A percentile compares a stretch with the other conserved stretches of the same genome.
Evolutionary conservation across 225 moss, liverwort and hornwort genomes (phyloP).

Genomic region (Polytrichum commune): DNA sequence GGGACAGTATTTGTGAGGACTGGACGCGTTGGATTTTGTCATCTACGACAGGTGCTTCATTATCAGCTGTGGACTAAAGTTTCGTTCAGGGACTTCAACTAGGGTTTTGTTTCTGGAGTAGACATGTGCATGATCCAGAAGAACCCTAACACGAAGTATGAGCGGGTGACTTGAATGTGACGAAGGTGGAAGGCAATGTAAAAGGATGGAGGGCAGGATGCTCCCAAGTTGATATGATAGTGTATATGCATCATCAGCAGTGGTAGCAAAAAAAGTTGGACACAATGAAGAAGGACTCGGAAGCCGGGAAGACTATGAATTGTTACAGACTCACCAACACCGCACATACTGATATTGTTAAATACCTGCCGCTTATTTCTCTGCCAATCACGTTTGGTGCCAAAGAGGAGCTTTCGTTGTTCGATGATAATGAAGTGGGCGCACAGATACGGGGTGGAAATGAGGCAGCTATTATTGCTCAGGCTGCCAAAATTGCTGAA

Average conservation of each 20-base stretch:
- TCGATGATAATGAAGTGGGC: conserved; percentile 56
- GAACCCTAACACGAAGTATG: conserved; percentile 6
- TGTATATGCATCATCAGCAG: conserved; percentile 3
- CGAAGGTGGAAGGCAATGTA: conserved; percentile 12
- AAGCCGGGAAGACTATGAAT: conserved; percentile 48
- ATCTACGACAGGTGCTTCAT: conserved; percentile 2
- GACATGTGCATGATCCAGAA: conserved; percentile 2
- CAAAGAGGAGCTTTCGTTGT: conserved; percentile 47
- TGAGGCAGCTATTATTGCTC: conserved; percentile 49
- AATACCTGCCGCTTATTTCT: conserved; percentile 69
- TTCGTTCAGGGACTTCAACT: conserved; percentile 5
- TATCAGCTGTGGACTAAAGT: conserved; percentile 12
- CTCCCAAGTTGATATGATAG: conserved; percentile 16
- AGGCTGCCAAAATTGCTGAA: conserved; percentile 77
- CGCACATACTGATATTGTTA: conserved; percentile 75
- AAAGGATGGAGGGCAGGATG: conserved; percentile 7
- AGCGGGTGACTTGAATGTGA: conserved; percentile 3
- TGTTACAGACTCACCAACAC: conserved; percentile 85
- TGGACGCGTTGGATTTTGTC: conserved; percentile 12
- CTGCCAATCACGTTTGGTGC: conserved; percentile 77
- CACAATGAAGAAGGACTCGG: conserved; percentile 4
- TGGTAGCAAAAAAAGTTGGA: background rate
- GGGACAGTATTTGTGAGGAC: conserved; percentile 5
- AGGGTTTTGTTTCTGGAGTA: conserved; percentile 3
- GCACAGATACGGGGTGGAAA: conserved; percentile 29